Conservation (phyloP, 2,329 filamentous ascomycete species). For the Xylaria sp. region DNA sequence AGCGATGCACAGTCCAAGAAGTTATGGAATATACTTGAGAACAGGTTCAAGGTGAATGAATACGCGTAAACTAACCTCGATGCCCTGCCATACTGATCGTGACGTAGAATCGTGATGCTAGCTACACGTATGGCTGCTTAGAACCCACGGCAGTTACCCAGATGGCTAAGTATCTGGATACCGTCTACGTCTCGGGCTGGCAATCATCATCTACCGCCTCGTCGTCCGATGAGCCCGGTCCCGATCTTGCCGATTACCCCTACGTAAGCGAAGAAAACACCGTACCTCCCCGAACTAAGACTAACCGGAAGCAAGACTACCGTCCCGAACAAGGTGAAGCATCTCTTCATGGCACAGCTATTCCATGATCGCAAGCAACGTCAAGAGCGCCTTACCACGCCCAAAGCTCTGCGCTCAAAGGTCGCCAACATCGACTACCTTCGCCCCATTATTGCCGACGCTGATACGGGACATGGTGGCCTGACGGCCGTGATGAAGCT, state of each 20-base stretch:
- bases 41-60: conserved; percentile 78
- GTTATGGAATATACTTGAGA: conserved; percentile 89
- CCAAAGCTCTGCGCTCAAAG: conserved; percentile 76
- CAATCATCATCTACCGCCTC: conserved; percentile 98
- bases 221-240: conserved; percentile 92
- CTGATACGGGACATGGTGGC: conserved; percentile 96
- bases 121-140: conserved; percentile 95
- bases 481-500: conserved; percentile 99
- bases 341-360: conserved; percentile 97
- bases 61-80: not conserved
- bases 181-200: conserved; percentile 98
- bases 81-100: conserved; percentile 16
- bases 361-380: conserved; percentile 99
- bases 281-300: not conserved
- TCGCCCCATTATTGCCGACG: conserved; percentile 94
- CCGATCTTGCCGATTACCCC: conserved; percentile 97
- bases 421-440: conserved; percentile 91
- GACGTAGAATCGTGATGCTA: conserved; percentile 78
- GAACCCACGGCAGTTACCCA: conserved; percentile 99
- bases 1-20: conserved; percentile 93
- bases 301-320: conserved; percentile 73
- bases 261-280: conserved; percentile 66
- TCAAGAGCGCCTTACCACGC: conserved; percentile 85
- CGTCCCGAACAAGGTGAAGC: conserved; percentile 96
- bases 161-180: conserved; percentile 99